Base-by-base conservation (phyloP, 108 stramenopile species). In the Epithemia pelagica region DNA sequence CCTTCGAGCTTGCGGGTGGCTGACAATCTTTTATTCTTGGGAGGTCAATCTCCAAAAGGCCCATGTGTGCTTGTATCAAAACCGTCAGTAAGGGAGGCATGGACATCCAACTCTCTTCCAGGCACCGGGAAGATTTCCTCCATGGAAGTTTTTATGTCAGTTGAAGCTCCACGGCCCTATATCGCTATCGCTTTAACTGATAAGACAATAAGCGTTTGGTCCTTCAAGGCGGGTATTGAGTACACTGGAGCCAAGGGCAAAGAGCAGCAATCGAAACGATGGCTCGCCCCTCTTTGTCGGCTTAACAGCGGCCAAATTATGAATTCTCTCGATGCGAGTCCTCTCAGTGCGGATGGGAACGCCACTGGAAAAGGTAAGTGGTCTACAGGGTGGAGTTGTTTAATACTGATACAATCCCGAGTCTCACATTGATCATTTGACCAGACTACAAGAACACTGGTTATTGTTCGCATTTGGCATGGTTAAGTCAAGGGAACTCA, bases 1-100 rank as follows among this genome's bases (percentile, higher is more conserved):
- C 70, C 79, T 2, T 59, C 67, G 10, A 77, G 82, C 29, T 57
- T 94, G 54, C 65, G 74, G 60, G 68, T 86, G 30, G 82, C 83
- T 19, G 87, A 94, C 67, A 82, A 83, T 24, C 77, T 89, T 52
- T 52, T 90, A 28, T 94, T 94, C 76, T 77, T 94, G 20, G 83
- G 83, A 33, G 91, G 91, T 15, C 65, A 62, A 22, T 70, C 66
- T 54, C 56, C 68, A 51, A 72, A 79, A 57, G 75, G 79, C 58
- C 77, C 76, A 55, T 75, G 86, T 80, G 63, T 84, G 59, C 89
- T 89, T 58, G 69, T 90, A 54, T 81, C 77, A 52, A 90, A 88
- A 63, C 89, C 92, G 28, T 72, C 82, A 32, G 82, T 84, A 8
- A 67, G 80, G 31, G 82, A 89, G 25, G 75, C 78, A 21, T 94